A percentile compares a stretch with the other conserved stretches of the same genome.
Evolutionary conservation across 2,329 filamentous ascomycete species (phyloP).

Genomic region (Gnomoniopsis sp.): DNA sequence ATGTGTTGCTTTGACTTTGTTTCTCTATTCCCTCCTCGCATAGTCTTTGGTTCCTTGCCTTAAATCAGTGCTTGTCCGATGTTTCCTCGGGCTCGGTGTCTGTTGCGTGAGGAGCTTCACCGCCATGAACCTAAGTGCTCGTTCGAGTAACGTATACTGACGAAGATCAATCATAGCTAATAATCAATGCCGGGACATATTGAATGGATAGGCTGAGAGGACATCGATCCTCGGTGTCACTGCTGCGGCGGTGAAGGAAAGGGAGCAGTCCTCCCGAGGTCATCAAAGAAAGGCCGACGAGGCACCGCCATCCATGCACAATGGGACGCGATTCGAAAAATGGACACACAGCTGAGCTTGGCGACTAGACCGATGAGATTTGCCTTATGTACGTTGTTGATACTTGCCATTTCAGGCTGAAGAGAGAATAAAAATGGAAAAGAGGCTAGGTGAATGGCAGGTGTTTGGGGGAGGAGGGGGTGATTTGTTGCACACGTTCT

Average conservation of each 20-base stretch:
- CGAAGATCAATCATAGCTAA: conserved; percentile 1
- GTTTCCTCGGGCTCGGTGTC: too few relatives aligned
- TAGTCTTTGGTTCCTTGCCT: background rate
- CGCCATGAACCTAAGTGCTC: background rate
- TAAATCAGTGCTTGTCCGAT: too few relatives aligned
- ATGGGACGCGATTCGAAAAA: too few relatives aligned
- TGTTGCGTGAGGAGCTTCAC: too few relatives aligned
- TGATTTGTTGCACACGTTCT: background rate
- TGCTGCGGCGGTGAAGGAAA: background rate
- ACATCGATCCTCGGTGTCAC: background rate
- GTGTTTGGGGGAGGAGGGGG: background rate
- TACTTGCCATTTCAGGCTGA: conserved; percentile 1
- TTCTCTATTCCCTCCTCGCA: background rate
- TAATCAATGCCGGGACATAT: conserved; percentile 14
- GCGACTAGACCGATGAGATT: too few relatives aligned
- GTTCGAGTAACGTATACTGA: conserved; percentile 1
- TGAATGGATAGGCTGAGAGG: background rate
- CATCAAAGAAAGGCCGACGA: background rate
- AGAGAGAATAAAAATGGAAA: background rate
- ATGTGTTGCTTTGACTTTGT: background rate
- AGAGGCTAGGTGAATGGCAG: background rate
- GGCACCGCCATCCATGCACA: too few relatives aligned
- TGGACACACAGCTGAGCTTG: too few relatives aligned
- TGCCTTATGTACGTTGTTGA: conserved; percentile 1
- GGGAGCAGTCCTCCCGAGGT: background rate